These are phyloP conservation scores for Penicillium freii DNA, from an alignment of 2,329 filamentous ascomycete genomes.

Conservation along the genomic window DNA sequence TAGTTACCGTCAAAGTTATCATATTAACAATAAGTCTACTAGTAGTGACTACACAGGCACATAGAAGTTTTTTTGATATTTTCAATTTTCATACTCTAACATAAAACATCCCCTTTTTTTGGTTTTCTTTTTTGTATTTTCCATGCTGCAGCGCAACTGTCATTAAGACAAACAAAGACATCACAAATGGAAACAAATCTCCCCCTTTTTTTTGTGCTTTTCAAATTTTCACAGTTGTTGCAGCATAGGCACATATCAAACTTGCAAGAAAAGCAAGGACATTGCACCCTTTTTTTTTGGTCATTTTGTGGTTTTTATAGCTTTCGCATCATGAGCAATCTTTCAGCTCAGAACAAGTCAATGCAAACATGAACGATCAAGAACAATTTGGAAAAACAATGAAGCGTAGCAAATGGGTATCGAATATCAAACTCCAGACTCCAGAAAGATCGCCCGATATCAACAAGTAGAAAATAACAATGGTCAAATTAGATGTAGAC, in stretches of 20 bases:
- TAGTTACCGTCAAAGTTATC: too few species aligned
- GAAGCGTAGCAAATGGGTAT: neutral
- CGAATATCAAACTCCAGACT: neutral
- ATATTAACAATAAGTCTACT: neutral
- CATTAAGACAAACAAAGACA: neutral
- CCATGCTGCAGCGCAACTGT: neutral
- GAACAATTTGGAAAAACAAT: neutral
- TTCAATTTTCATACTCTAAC: neutral
- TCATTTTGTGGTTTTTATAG: neutral
- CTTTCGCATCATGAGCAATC: neutral
- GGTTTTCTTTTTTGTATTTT: neutral
- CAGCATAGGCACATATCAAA: neutral
- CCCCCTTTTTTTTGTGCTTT: neutral
- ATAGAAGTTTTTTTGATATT: neutral
- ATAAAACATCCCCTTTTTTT: constrained; percentile 3
- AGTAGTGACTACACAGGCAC: neutral
- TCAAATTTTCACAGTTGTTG: neutral
- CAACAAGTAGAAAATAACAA: neutral
- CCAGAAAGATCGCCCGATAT: neutral
- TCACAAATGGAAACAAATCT: neutral
- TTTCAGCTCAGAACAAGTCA: neutral
- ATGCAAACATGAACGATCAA: neutral
- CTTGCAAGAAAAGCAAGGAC: neutral
- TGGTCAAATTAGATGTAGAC: constrained; percentile 6
- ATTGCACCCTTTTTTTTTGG: neutral